Base-by-base conservation (phyloP, 2,329 filamentous ascomycete genomes). In the Fusarium staphyleae region DNA sequence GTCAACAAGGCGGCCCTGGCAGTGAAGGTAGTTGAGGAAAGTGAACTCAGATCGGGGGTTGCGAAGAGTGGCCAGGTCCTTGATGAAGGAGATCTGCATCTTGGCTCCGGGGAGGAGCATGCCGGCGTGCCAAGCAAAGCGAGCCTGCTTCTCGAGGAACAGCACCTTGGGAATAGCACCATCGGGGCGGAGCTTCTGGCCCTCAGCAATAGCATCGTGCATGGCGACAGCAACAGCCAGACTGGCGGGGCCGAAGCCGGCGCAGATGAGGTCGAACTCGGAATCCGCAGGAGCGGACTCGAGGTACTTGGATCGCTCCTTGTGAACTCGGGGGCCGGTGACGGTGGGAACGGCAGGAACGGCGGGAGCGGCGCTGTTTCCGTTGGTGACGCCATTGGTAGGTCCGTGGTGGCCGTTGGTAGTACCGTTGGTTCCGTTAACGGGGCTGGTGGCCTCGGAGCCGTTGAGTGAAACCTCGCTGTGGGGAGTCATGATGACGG, bases 41-140 rank as follows among this genome's bases (percentile, higher is more conserved):
- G 93, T 98, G 74, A 98, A 98, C 67, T 92, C 84, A 62, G 90
- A 96, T 60, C 89, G 85, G 7, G 93, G 93, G 71, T 98, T 87
- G 52, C 93, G 84, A 63, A 96, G 81, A 3, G 91, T 95, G 3
- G 93, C 93, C 73, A 98, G 84, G 71, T 98, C 93, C 77, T 98
- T 98, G 77, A 98, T 83, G 78, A 96, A 98, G 9, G 91, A 96
- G 66, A 98, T 98, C 72, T 98, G 93, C 93, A 98, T 98, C 76
- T 89, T 92, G 45, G 93, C 90, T 5, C 92, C 93, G 0, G 92
- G 91, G 3, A 98, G 83, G 53, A 97, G 85, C 93, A 98, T 98
- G 54, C 93, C 93, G 0, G 91, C 87, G 74, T 98, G 93, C 93
- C 93, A 98, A 52, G 89, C 86, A 70, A 98, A 98, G 40, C 81